Conservation (phyloP, 2,329 filamentous ascomycete species). For the Elsinoe perseae region DNA sequence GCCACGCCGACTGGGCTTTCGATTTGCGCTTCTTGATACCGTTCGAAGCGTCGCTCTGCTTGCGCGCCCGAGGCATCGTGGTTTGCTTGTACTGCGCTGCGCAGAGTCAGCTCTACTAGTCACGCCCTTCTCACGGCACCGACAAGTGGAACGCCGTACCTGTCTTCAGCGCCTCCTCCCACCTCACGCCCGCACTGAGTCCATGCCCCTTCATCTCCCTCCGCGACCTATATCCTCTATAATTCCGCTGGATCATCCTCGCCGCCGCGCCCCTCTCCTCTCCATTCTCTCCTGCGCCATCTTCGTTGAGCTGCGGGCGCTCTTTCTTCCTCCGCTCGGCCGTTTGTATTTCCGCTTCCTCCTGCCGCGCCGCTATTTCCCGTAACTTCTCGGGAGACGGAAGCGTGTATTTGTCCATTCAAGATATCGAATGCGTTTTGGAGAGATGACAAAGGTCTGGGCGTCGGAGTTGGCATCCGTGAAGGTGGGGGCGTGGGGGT, state of each 20-base stretch:
- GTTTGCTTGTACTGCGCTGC: slow-evolving; percentile 47
- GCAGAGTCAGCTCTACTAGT: slow-evolving; percentile 24
- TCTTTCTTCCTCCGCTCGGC: slow-evolving; percentile 19
- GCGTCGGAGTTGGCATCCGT: neutral
- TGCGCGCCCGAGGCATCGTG: slow-evolving; percentile 39
- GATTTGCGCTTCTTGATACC: slow-evolving; percentile 35
- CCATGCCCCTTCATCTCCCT: slow-evolving; percentile 62
- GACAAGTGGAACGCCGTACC: too few relatives aligned
- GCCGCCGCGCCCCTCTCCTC: slow-evolving; percentile 25
- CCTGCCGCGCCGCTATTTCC: slow-evolving; percentile 30
- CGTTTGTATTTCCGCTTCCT: slow-evolving; percentile 25
- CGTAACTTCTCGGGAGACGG: slow-evolving; percentile 28
- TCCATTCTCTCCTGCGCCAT: slow-evolving; percentile 11
- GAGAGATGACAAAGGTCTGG: neutral
- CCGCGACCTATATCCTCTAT: slow-evolving; percentile 66
- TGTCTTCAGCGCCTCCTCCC: slow-evolving; percentile 48
- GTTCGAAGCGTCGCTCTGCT: slow-evolving; percentile 26
- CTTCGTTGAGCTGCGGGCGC: slow-evolving; percentile 17
- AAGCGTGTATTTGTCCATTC: slow-evolving; percentile 17
- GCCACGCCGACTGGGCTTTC: slow-evolving; percentile 54
- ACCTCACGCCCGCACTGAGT: slow-evolving; percentile 61
- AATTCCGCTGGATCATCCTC: slow-evolving; percentile 49
- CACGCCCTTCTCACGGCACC: slow-evolving; percentile 21
- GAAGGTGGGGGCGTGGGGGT: neutral
- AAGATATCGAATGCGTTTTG: neutral